phyloP scores from a whole-genome alignment of 2,329 filamentous ascomycete genomes.

The Microcyclosporella mali region DNA sequence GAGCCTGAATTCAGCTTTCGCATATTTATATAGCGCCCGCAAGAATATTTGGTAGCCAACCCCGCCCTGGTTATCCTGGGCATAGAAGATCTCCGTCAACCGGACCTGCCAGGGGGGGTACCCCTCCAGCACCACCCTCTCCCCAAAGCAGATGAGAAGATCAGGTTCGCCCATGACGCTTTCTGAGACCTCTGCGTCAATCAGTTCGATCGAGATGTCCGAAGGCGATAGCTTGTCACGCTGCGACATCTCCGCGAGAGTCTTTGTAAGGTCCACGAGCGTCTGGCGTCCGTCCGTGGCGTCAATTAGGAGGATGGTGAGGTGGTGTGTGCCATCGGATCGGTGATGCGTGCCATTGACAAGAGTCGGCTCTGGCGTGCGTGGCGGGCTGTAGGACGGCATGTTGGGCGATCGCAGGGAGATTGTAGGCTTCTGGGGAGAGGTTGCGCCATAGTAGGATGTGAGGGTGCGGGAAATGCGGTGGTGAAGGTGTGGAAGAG shows the following conservation, averaged over 20 bases:
- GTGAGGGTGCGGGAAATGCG: conserved; percentile 72
- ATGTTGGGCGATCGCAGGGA: conserved; percentile 67
- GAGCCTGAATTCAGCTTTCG: conserved; percentile 81
- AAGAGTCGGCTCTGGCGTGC: conserved; percentile 19
- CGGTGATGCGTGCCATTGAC: conserved; percentile 24
- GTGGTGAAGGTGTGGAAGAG: conserved; percentile 77
- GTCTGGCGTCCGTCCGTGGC: conserved; percentile 86
- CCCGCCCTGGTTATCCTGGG: conserved; percentile 39
- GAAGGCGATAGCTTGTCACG: conserved; percentile 70
- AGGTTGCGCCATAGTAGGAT: conserved; percentile 71
- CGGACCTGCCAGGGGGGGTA: conserved; percentile 97
- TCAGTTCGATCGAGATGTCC: conserved; percentile 78
- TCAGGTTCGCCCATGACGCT: conserved; percentile 84
- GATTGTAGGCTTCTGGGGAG: conserved; percentile 59
- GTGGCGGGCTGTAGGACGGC: conserved; percentile 48
- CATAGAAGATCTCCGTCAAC: conserved; percentile 84
- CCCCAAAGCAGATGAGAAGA: conserved; percentile 78
- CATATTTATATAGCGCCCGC: conserved; percentile 73
- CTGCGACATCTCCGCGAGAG: conserved; percentile 91
- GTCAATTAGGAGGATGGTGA: conserved; percentile 72
- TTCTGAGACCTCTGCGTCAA: conserved; percentile 78
- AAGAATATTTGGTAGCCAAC: conserved; percentile 95
- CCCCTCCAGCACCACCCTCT: conserved; percentile 74
- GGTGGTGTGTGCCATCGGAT: conserved; percentile 33
- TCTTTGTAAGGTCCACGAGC: conserved; percentile 90